Base-by-base conservation (phyloP, 164 flowering plant genomes). In the Umbellularia californica region DNA sequence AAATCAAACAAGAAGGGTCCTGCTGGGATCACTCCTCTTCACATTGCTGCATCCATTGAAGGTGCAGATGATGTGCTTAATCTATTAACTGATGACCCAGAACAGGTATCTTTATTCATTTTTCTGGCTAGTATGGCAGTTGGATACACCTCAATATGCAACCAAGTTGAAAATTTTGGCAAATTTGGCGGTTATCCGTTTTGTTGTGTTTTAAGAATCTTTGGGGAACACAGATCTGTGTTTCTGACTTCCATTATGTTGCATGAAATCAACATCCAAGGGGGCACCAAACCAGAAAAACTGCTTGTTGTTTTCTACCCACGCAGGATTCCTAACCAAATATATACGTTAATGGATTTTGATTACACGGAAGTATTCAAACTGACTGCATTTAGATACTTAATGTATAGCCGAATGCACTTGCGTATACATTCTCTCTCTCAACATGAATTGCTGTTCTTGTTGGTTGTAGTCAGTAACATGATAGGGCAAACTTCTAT, bases 11-110 rank as follows among this genome's bases (percentile, higher is more conserved):
- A 28, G 5, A 72, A 67, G 58, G 95, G 92, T 10, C 90, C 90
- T 35, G 87, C 77, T 3, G 95, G 92, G 41, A 83, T 91, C 84
- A 90, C 97, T 58, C 95, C 95, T 65, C 93, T 92, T 78, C 97
- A 91, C 69, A 74, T 90, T 22, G 97, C 91, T 72, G 95, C 95
- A 20, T 70, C 86, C 77, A 74, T 41, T 25, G 87, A 73, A 50
- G 87, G 83, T 58, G 83, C 82, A n/a, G 92, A 88, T 63, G 74
- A 74, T 70, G 83, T 91, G 1, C 74, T 92, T 77, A 91, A 88
- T 82, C 89, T 90, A n/a, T 82, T 90, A 67, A 86, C 87, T 35
- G 80, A 87, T 83, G 96, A 89, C 79, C 93, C 91, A 60, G 90
- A 84, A 86, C 15, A n/a, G 90, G 92, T 89, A 85, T 50, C 25